These are phyloP conservation scores for Metschnikowia reukaufii DNA, from an alignment of 805 yeast species.

Conservation along the genomic window DNA sequence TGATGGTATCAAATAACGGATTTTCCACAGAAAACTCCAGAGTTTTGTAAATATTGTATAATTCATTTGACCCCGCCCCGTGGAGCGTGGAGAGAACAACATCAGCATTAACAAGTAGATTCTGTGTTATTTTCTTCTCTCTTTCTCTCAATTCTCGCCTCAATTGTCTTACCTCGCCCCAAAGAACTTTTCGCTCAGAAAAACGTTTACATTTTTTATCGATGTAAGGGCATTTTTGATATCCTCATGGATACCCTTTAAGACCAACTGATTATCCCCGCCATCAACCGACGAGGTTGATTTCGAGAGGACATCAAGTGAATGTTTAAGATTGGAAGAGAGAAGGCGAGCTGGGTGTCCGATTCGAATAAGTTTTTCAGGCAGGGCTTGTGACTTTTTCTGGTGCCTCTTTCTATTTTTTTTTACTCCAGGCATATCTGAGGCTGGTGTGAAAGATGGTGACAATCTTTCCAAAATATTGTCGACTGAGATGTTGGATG, in stretches of 20 bases:
- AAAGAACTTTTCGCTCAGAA: slow-evolving; percentile 63
- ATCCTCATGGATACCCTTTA: slow-evolving; percentile 68
- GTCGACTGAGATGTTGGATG: slow-evolving; percentile 91
- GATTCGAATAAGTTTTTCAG: slow-evolving; percentile 61
- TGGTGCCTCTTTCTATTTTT: slow-evolving; percentile 15
- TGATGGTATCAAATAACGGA: slow-evolving; percentile 68
- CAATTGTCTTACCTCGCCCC: slow-evolving; percentile 65
- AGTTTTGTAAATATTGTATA: slow-evolving; percentile 51
- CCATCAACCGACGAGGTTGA: slow-evolving; percentile 49
- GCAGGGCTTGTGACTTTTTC: slow-evolving; percentile 26
- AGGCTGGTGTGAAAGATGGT: slow-evolving; percentile 22
- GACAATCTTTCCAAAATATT: slow-evolving; percentile 78
- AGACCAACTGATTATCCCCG: slow-evolving; percentile 40
- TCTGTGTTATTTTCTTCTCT: slow-evolving; percentile 61
- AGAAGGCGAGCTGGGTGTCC: slow-evolving; percentile 93
- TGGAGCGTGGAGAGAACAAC: slow-evolving; percentile 85
- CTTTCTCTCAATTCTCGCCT: slow-evolving; percentile 68
- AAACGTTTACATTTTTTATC: slow-evolving; percentile 60
- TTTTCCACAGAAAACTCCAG: slow-evolving; percentile 23
- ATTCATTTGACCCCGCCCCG: slow-evolving; percentile 76
- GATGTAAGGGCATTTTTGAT: slow-evolving; percentile 60
- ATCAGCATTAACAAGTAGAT: slow-evolving; percentile 56
- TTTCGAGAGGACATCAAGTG: slow-evolving; percentile 70
- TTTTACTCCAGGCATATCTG: neutral
- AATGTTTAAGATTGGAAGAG: slow-evolving; percentile 60